Evolutionary conservation across 169 alveolate genomes (phyloP), one percentile per base, ranked within the genome.

Genomic region (Plasmodium falciparum): DNA sequence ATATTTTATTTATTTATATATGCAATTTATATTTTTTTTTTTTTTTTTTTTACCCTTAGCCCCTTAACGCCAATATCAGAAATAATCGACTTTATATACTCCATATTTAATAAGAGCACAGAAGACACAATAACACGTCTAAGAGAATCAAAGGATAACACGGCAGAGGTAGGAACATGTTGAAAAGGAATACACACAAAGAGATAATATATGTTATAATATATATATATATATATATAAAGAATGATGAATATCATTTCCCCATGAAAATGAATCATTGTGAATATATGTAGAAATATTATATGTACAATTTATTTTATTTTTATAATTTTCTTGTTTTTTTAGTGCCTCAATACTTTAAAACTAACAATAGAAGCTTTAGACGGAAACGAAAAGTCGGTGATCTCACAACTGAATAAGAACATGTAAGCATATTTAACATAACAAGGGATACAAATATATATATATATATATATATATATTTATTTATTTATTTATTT

Each of bases 61-160:
- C 89, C 78, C 39, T 1, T 78, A 15, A n/a, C 62, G 12, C 76
- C 76, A 65, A 43, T 78, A 39, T 72, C 54, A 58, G 89, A 78
- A 43, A 17, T 49, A 50, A 78, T 78, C 20, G 89, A 78, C 12
- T 26, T 78, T 33, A 65, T 78, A n/a, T 0, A 78, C 54, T 49
- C 89, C 1, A 66, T 78, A 20, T 78, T 26, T 26, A 67, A 78
- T 3, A 52, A 26, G 8, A 26, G 50, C 54, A 78, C 50, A 52
- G 76, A 78, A 8, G 89, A 78, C 13, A 43, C 76, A 66, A 33
- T 78, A 15, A 9, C 75, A 20, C 50, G 52, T 56, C 71, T 78
- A 50, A 78, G 54, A 7, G n/a, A n/a, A n/a, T 78, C 73, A 69
- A 78, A 50, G 15, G 71, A 78, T 15, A 78, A 78, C 12, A 78